phyloP scores from a whole-genome alignment of 192 early-diverging fungal species.

The Mortierella hygrophila region DNA sequence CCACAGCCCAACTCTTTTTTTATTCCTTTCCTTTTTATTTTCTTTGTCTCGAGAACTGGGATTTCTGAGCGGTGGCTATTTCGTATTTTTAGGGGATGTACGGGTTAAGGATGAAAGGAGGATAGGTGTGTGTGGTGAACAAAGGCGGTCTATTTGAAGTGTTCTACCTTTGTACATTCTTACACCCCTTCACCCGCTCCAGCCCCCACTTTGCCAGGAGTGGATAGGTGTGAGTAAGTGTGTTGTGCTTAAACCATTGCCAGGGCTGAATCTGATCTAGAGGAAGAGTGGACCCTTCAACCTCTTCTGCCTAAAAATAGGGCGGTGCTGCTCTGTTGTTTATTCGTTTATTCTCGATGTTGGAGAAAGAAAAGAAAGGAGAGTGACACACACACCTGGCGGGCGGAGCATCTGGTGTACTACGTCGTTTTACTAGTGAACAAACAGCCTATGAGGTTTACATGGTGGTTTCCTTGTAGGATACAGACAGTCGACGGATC shows the following conservation, averaged over 20 bases:
- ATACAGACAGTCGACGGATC: background rate
- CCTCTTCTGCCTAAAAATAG: background rate
- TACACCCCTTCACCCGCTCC: background rate
- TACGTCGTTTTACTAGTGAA: background rate
- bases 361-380: background rate
- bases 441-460: no score
- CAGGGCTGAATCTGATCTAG: background rate
- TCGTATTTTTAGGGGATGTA: no score
- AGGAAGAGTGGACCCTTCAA: background rate
- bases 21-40: background rate
- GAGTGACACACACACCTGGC: background rate
- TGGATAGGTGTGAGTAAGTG: no score
- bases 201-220: background rate
- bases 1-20: slow-evolving; percentile 3
- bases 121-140: background rate
- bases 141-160: background rate
- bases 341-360: background rate
- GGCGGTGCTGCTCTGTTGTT: background rate
- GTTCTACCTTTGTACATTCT: background rate
- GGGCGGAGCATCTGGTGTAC: background rate
- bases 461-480: no score
- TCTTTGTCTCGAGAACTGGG: no score
- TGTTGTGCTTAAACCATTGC: background rate
- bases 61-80: no score
- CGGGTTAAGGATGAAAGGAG: no score